These are phyloP conservation scores for Funneliformis caledonium DNA, from an alignment of 371 early-diverging fungal genomes.

Conservation along the genomic window DNA sequence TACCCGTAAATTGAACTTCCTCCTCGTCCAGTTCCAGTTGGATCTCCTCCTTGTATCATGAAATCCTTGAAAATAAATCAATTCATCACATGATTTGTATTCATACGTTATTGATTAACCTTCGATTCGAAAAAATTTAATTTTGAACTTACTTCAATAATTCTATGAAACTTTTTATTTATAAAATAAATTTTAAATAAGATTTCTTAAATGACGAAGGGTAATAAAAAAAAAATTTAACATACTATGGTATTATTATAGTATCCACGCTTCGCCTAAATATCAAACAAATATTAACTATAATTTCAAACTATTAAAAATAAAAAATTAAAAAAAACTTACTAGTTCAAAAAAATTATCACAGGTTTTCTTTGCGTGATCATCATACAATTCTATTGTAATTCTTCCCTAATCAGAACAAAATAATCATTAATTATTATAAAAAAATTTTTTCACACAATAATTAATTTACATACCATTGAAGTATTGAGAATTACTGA, in stretches of 20 bases:
- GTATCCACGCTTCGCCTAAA: constrained; percentile 66
- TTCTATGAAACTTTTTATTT: constrained; percentile 71
- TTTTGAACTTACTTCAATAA: constrained; percentile 62
- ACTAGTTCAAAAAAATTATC: constrained; percentile 80
- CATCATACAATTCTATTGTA: constrained; percentile 71
- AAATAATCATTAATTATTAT: background rate
- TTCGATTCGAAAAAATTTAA: background rate
- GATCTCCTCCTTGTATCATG: constrained; percentile 83
- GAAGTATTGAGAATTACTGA: constrained; percentile 32
- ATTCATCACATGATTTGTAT: background rate
- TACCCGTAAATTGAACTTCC: constrained; percentile 76
- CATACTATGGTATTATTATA: constrained; percentile 72
- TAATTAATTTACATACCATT: constrained; percentile 1
- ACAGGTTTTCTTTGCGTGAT: constrained; percentile 77
- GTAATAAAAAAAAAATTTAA: constrained; percentile 16
- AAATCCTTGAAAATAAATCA: constrained; percentile 56
- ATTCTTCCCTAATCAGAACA: constrained; percentile 55
- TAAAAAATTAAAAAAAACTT: constrained; percentile 32
- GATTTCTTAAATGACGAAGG: background rate
- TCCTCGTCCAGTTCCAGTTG: constrained; percentile 64
- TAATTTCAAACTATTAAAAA: background rate
- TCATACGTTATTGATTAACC: background rate
- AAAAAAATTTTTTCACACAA: background rate
- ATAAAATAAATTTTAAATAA: background rate
- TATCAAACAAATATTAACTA: background rate